phyloP scores from a whole-genome alignment of 805 yeast genomes.

The Wickerhamomyces bisporus region DNA sequence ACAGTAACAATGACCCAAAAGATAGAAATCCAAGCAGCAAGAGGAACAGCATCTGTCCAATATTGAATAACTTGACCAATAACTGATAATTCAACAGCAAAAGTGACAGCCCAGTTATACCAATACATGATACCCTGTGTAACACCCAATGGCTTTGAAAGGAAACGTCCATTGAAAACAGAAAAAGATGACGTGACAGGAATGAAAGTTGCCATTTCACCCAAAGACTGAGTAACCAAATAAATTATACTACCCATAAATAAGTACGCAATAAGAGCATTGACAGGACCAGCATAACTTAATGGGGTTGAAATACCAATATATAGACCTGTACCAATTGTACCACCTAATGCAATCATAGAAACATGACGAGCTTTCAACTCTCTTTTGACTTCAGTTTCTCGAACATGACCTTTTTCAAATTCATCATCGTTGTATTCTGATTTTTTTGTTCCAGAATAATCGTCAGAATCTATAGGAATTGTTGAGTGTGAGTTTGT shows the following conservation, averaged over 20 bases:
- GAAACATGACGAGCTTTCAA: slow-evolving; percentile 65
- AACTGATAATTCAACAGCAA: slow-evolving; percentile 68
- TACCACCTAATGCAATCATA: slow-evolving; percentile 77
- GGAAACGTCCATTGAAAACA: slow-evolving; percentile 60
- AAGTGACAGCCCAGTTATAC: slow-evolving; percentile 75
- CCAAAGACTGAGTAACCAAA: slow-evolving; percentile 64
- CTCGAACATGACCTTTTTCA: slow-evolving; percentile 23
- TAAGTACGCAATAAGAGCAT: slow-evolving; percentile 56
- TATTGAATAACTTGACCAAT: slow-evolving; percentile 59
- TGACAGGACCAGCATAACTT: slow-evolving; percentile 61
- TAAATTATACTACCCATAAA: slow-evolving; percentile 65
- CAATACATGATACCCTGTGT: slow-evolving; percentile 72
- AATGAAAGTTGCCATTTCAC: slow-evolving; percentile 78
- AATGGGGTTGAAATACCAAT: slow-evolving; percentile 57
- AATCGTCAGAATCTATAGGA: not conserved
- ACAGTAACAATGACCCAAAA: slow-evolving; percentile 54
- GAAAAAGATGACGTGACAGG: slow-evolving; percentile 66
- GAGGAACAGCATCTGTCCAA: slow-evolving; percentile 68
- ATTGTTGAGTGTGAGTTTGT: slow-evolving; percentile 1
- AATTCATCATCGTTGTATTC: slow-evolving; percentile 5
- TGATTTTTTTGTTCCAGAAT: slow-evolving; percentile 1
- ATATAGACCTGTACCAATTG: slow-evolving; percentile 75
- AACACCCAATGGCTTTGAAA: slow-evolving; percentile 66
- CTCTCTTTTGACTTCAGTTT: slow-evolving; percentile 49
- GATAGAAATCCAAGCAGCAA: slow-evolving; percentile 67